Conservation (phyloP, 2,329 filamentous ascomycete genomes). For the Tympanopsis confertula region DNA sequence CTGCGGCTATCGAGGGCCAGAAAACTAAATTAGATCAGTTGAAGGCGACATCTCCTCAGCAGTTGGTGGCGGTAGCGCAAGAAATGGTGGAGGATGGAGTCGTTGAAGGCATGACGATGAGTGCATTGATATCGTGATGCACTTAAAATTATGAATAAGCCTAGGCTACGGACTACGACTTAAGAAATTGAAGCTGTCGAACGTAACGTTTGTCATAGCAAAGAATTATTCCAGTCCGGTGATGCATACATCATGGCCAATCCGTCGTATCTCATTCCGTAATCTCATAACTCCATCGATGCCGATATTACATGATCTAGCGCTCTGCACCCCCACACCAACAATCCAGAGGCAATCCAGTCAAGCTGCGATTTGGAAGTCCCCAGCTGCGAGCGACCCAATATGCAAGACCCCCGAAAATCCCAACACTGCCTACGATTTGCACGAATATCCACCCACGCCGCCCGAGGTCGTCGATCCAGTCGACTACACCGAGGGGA, state of each 20-base stretch:
- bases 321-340: no score
- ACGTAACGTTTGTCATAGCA: no score
- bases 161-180: no score
- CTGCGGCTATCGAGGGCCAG: not conserved
- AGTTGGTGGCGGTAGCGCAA: not conserved
- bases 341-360: not conserved
- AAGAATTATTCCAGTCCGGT: no score
- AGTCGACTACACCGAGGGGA: slow-evolving; percentile 65
- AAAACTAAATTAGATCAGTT: not conserved
- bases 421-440: slow-evolving; percentile 60
- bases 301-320: no score
- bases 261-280: no score
- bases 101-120: no score
- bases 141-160: no score
- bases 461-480: slow-evolving; percentile 53
- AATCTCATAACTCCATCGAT: no score
- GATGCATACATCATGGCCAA: no score
- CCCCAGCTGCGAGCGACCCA: slow-evolving; percentile 29
- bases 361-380: not conserved
- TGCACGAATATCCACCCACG: slow-evolving; percentile 60
- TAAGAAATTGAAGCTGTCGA: no score
- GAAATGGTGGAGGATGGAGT: not conserved
- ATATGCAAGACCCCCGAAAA: slow-evolving; percentile 61
- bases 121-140: no score
- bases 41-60: not conserved